Conservation (phyloP, 179 eudicot species). For the Drosera spatulata region DNA sequence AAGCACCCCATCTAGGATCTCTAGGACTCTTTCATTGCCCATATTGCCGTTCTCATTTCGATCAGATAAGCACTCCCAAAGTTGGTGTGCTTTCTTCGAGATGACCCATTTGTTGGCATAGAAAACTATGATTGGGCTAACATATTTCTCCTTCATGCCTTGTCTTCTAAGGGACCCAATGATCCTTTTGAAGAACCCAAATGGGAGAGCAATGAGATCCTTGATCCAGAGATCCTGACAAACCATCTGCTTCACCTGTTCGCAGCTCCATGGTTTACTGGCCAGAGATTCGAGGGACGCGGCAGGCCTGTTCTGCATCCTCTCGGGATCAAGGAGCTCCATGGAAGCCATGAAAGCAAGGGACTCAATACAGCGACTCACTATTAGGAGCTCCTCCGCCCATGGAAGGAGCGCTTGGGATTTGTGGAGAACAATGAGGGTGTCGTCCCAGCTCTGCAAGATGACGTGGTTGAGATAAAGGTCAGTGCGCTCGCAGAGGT, state of each 20-base stretch:
- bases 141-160: conserved; percentile 87
- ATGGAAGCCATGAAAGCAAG: conserved; percentile 96
- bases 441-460: conserved; percentile 85
- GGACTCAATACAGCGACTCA: conserved; percentile 82
- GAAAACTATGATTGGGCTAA: conserved; percentile 64
- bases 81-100: conserved; percentile 32
- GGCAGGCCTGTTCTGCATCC: conserved; percentile 45
- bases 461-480: conserved; percentile 83
- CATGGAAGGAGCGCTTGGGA: conserved; percentile 85
- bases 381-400: conserved; percentile 96
- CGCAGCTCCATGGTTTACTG: conserved; percentile 47
- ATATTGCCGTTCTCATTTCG: conserved; percentile 7
- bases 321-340: conserved; percentile 96
- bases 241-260: conserved; percentile 28
- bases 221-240: conserved; percentile 67
- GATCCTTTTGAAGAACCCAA: conserved; percentile 61
- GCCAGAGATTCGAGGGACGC: conserved; percentile 43
- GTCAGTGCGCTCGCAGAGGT: conserved; percentile 78
- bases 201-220: conserved; percentile 66
- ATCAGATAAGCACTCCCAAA: conserved; percentile 38
- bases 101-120: conserved; percentile 72
- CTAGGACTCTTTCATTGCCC: conserved; percentile 9
- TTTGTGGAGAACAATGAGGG: conserved; percentile 65
- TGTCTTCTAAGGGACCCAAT: conserved; percentile 75
- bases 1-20: conserved; percentile 37